phyloP scores from a whole-genome alignment of 495 filamentous ascomycete genomes.

The Neurospora sp. region DNA sequence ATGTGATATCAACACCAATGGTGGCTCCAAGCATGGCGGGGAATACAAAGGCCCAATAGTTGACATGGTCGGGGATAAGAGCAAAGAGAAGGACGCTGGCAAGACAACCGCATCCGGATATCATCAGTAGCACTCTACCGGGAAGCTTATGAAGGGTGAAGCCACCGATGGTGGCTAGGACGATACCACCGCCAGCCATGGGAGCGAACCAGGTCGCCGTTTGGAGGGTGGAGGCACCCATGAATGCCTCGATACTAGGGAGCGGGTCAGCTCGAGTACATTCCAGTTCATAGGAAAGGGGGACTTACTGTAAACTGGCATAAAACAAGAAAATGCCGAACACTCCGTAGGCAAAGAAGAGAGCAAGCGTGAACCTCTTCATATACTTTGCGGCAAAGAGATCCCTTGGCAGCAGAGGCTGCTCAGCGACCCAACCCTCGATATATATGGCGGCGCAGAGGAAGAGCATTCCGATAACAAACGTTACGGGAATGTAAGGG shows the following conservation, averaged over 20 bases:
- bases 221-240: constrained; percentile 55
- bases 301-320: constrained; percentile 63
- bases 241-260: constrained; percentile 52
- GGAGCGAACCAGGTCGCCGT: constrained; percentile 73
- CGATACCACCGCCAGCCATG: constrained; percentile 63
- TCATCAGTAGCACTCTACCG: constrained; percentile 58
- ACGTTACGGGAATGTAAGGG: constrained; percentile 57
- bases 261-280: background rate
- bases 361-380: constrained; percentile 51
- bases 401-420: constrained; percentile 65
- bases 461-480: constrained; percentile 48
- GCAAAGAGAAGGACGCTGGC: constrained; percentile 62
- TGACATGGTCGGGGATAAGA: constrained; percentile 50
- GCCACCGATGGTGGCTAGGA: constrained; percentile 62
- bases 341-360: constrained; percentile 69
- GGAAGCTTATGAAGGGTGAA: constrained; percentile 67
- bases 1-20: constrained; percentile 74
- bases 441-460: constrained; percentile 55
- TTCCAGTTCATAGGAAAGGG: background rate
- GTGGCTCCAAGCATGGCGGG: constrained; percentile 77
- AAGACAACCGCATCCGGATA: constrained; percentile 57
- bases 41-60: constrained; percentile 58
- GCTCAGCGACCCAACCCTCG: constrained; percentile 63
- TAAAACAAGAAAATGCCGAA: constrained; percentile 74
- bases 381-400: constrained; percentile 68